Evolutionary conservation across 192 early-diverging fungal species (phyloP).

Genomic region (Coemansia umbellata): DNA sequence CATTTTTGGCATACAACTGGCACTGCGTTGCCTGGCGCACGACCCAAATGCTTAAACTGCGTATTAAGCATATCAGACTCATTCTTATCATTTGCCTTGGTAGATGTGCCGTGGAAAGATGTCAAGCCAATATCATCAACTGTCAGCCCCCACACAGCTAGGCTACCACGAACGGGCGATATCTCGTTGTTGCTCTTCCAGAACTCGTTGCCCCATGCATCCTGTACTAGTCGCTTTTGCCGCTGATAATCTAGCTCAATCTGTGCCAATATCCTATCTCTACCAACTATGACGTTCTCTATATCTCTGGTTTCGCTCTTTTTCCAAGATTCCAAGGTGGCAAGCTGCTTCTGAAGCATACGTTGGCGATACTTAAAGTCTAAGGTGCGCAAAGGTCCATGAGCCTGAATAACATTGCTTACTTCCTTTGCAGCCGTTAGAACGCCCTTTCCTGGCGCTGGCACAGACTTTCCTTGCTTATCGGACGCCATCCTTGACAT

Average conservation of each 20-base stretch:
- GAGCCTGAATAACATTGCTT: conserved; percentile 16
- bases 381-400: conserved; percentile 57
- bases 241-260: background rate
- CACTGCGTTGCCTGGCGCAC: conserved; percentile 74
- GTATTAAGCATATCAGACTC: conserved; percentile 66
- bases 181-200: conserved; percentile 70
- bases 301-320: background rate
- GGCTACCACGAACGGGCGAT: conserved; percentile 78
- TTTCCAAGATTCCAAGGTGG: conserved; percentile 1
- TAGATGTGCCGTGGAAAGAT: conserved; percentile 94
- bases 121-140: conserved; percentile 86
- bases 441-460: conserved; percentile 89
- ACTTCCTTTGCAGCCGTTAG: conserved; percentile 81
- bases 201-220: conserved; percentile 64
- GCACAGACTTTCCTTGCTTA: conserved; percentile 88
- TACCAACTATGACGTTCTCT: conserved; percentile 41
- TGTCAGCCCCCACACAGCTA: conserved; percentile 82
- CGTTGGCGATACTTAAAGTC: conserved; percentile 80
- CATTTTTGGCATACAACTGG: conserved; percentile 84
- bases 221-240: conserved; percentile 69
- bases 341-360: conserved; percentile 55
- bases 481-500: conserved; percentile 84
- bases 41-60: conserved; percentile 82
- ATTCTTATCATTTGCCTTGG: conserved; percentile 64
- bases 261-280: background rate